Evolutionary conservation across 805 yeast genomes (phyloP), one percentile per base, ranked within the genome.

Genomic region (Ogataea paraovalis): DNA sequence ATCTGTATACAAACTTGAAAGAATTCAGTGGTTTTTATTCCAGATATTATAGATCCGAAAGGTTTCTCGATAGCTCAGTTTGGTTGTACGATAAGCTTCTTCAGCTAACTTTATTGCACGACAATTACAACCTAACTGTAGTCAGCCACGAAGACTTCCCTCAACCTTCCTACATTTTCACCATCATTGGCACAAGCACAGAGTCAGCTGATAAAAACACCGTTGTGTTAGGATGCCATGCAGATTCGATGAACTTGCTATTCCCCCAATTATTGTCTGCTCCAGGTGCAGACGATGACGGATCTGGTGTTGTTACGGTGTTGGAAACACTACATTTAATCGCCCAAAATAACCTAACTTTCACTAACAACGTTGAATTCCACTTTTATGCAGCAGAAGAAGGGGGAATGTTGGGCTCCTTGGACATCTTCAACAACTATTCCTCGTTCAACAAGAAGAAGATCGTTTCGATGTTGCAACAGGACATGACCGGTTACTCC

Each of bases 201-300:
- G 28, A 7, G 13, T 25, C 42, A 3, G 33, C 60, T 25, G 46
- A 43, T 3, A 71, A 69, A 2, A 66, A 67, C 20, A 70, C 77
- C 4, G 82, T 90, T 1, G 81, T 91, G 16, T 75, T 90, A 30
- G 96, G 96, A 1, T 84, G 91, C 12, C 97, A 90, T 67, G 87
- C 83, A 58, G 97, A 90, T 65, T 85, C 95, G 2, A 76, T 82
- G 54, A 88, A 89, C 62, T 69, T 86, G 47, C 52, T 87, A 39
- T 72, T 87, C 50, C 97, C 96, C 9, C 73, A 73, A 39, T 48
- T 82, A n/a, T 61, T 87, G 54, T 73, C 81, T 22, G 90, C 96
- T 0, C 97, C 97, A 4, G 97, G 97, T 3, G 97, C 96, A 4
- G 97, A 90, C 62, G 97, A 91, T 62, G 87, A 90, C 64, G 97